These are phyloP conservation scores for Naegleria fowleri DNA, from an alignment of 208 protist genomes.

Conservation along the genomic window DNA sequence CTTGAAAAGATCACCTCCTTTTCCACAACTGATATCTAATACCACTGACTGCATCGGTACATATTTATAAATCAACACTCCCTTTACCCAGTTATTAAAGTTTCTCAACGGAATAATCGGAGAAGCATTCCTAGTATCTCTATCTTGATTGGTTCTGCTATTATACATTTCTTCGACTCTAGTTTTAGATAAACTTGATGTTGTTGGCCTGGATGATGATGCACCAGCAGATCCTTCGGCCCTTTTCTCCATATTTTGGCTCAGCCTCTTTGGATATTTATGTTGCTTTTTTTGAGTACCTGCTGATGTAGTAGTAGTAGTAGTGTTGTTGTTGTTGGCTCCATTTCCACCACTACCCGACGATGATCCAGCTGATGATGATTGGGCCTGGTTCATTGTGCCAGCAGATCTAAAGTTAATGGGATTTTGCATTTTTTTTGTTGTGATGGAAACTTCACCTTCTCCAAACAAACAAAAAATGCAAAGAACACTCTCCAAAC, in stretches of 20 bases:
- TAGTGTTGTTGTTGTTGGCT: too few species aligned
- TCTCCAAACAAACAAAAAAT: too few species aligned
- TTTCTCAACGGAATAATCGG: constrained; percentile 4
- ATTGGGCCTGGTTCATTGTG: too few species aligned
- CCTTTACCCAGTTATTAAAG: constrained; percentile 29
- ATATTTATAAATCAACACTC: constrained; percentile 16
- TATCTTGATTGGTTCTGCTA: not conserved
- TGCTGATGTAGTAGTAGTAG: not conserved
- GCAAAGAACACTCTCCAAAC: too few species aligned
- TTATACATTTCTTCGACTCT: not conserved
- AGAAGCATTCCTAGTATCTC: not conserved
- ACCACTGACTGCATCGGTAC: not conserved
- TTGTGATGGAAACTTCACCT: too few species aligned
- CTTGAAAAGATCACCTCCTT: constrained; percentile 23
- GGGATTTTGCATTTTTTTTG: too few species aligned
- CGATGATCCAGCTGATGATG: too few species aligned
- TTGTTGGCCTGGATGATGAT: not conserved
- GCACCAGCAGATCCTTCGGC: not conserved
- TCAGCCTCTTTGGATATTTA: not conserved
- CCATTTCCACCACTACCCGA: too few species aligned
- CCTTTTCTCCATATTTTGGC: not conserved
- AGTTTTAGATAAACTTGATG: not conserved
- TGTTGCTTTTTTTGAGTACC: not conserved
- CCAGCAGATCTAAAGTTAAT: too few species aligned
- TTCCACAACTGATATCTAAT: constrained; percentile 29